These are phyloP conservation scores for Aspergillus nanangensis DNA, from an alignment of 495 filamentous ascomycete genomes.

Conservation along the genomic window DNA sequence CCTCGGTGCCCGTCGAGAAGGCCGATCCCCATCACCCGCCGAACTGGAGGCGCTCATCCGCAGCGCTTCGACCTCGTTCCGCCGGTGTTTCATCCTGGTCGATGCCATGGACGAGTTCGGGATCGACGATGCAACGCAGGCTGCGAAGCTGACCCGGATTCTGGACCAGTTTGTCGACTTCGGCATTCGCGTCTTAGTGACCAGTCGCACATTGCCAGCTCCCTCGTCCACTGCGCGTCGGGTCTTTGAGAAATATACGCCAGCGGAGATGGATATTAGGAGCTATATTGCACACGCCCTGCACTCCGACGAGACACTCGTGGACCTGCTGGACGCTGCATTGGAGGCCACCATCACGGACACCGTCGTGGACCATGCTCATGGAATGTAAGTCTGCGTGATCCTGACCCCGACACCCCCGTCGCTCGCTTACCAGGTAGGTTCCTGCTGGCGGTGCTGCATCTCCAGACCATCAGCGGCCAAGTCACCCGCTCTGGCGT, in stretches of 20 bases:
- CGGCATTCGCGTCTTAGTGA: conserved; percentile 1
- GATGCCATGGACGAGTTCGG: conserved; percentile 7
- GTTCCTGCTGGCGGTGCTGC: conserved; percentile 8
- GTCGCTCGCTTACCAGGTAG: not conserved
- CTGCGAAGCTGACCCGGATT: not conserved
- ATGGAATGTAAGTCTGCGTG: conserved; percentile 3
- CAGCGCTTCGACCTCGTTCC: not conserved
- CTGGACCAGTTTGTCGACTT: not conserved
- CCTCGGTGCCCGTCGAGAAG: not conserved
- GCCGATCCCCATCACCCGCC: not conserved
- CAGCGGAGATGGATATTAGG: not conserved
- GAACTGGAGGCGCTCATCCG: not conserved
- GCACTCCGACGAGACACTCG: not conserved
- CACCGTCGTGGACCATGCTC: conserved; percentile 1
- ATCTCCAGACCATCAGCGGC: conserved; percentile 4
- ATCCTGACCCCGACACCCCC: not conserved
- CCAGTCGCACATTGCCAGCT: not conserved
- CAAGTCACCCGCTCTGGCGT: conserved; percentile 6
- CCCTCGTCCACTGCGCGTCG: not conserved
- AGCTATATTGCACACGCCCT: not conserved
- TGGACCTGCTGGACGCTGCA: not conserved
- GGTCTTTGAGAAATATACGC: not conserved
- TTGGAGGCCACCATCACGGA: not conserved
- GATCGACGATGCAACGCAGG: not conserved
- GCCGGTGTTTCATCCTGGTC: not conserved